A percentile compares a stretch with the other conserved stretches of the same genome.
phyloP scores from a whole-genome alignment of 768 basidiomycete species.

The Trametes coccinea region DNA sequence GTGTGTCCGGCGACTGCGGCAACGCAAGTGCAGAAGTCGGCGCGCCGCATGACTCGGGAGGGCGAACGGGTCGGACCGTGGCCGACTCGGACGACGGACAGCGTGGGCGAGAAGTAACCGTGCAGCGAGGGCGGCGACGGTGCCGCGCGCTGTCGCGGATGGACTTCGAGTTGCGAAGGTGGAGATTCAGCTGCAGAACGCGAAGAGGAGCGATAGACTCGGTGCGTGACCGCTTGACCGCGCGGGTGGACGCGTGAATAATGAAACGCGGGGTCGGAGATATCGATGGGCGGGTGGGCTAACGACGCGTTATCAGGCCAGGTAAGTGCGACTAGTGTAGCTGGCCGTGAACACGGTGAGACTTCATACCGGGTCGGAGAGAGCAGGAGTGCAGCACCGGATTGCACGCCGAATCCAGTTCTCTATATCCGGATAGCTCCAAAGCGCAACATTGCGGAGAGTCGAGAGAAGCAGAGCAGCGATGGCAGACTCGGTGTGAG shows the following conservation, averaged over 20 bases:
- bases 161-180: too few relatives aligned
- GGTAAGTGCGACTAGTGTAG: background rate
- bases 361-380: background rate
- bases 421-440: background rate
- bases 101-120: background rate
- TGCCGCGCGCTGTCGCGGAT: background rate
- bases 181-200: too few relatives aligned
- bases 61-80: background rate
- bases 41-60: background rate
- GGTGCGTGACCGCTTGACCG: too few relatives aligned
- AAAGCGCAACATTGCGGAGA: background rate
- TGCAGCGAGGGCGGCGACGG: background rate
- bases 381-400: background rate
- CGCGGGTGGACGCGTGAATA: background rate
- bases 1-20: background rate
- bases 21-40: background rate
- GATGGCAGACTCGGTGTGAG: background rate
- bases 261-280: background rate
- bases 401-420: constrained; percentile 1
- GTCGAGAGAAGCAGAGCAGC: background rate
- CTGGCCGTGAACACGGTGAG: background rate
- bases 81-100: background rate
- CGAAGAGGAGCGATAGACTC: too few relatives aligned
- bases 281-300: background rate
- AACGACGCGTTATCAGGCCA: background rate